Base-by-base conservation (phyloP, 176 grass and related monocot species). In the Poa annua region DNA sequence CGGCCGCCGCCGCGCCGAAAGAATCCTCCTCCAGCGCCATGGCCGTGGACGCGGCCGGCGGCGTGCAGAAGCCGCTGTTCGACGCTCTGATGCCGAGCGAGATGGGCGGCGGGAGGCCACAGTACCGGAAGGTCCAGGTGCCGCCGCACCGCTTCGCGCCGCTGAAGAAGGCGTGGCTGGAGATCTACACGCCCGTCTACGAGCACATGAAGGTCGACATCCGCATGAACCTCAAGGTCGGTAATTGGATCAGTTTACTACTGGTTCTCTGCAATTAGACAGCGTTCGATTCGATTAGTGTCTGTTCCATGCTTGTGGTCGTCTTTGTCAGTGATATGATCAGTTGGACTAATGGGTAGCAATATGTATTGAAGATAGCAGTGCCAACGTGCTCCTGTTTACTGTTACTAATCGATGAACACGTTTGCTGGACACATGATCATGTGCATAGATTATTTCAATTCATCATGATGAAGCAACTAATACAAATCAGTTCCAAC, bases 181-280 rank as follows among this genome's bases (percentile, higher is more conserved):
- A 95, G 20, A 95, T 90, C 74, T 95, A 95, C 83, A 92, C 76
- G 47, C 90, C 93, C 35, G 64, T 92, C 32, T 92, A 78, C 34
- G 90, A 92, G 74, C 85, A 92, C 75, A 95, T 97, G 94, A 94
- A 94, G 86, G 68, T 97, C 74, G 90, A 97, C 79, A 89, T 97
- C 50, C 84, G 92, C 71, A 97, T 97, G 94, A 97, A 97, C 83
- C 88, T 97, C 39, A 97, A 97, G 89, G 94, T 92, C 35, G 32
- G 22, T 82, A 5, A 26, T 16, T 15, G 3, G 19, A 3, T 66
- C 9, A 3, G 26, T 12, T 45, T 67, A 19, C 49, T 32, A 33
- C 44, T 11, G 38, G 20, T 12, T 50, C 69, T 66, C 4, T 29
- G 29, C 38, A 57, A 11, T 26, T 44, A 26, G 79, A 41, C 21